Evolutionary conservation across 1,284 basidiomycete genomes (phyloP).

Genomic region (Cystobasidiaceae sp.): DNA sequence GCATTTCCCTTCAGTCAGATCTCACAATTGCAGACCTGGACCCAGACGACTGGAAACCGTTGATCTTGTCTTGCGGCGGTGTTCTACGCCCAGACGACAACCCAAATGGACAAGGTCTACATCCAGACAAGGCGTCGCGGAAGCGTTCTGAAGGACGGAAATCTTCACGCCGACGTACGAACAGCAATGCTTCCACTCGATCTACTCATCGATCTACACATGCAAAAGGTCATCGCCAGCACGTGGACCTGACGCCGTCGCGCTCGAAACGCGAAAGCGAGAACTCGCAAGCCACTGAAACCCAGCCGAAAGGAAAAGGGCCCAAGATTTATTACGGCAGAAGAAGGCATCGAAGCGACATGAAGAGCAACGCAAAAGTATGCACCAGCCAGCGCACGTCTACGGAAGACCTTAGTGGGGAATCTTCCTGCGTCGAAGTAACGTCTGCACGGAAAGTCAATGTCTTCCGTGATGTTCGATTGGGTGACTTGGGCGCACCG

Average conservation of each 20-base stretch:
- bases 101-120: too few species aligned
- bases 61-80: background rate
- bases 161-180: background rate
- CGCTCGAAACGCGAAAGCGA: too few species aligned
- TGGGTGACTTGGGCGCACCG: background rate
- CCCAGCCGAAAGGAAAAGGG: too few species aligned
- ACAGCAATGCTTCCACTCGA: background rate
- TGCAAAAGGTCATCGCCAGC: background rate
- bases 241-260: too few species aligned
- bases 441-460: background rate
- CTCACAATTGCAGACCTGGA: conserved; percentile 7
- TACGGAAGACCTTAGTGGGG: background rate
- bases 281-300: too few species aligned
- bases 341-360: background rate
- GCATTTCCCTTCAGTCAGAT: background rate
- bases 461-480: background rate
- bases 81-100: background rate
- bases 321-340: background rate
- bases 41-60: conserved; percentile 4
- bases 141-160: too few species aligned
- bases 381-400: conserved; percentile 1
- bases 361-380: background rate
- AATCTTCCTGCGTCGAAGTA: background rate
- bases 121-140: too few species aligned
- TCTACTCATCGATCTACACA: background rate